Percentiles rank a stretch among this genome's conserved stretches.
These are phyloP conservation scores for Penicillium sp. DNA, from an alignment of 2,329 filamentous ascomycete genomes.

Conservation along the genomic window DNA sequence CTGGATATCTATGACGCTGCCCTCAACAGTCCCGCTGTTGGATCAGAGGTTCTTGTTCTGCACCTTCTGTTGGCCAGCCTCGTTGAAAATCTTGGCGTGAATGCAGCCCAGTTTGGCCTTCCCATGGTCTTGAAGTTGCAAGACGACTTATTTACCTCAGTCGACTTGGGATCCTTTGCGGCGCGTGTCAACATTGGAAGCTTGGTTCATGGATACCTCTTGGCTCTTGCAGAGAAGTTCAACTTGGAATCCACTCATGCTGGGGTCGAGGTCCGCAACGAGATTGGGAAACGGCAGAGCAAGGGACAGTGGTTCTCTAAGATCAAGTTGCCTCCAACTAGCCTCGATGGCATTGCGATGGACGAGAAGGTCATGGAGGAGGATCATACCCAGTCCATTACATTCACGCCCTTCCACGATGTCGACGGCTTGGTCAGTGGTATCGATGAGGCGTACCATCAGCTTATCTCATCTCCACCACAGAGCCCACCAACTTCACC, in stretches of 20 bases:
- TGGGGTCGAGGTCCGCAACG: slow-evolving; percentile 71
- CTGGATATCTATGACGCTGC: slow-evolving; percentile 88
- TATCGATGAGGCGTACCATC: slow-evolving; percentile 71
- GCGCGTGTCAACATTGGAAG: slow-evolving; percentile 80
- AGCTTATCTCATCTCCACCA: slow-evolving; percentile 63
- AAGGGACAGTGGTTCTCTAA: slow-evolving; percentile 78
- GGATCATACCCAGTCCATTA: slow-evolving; percentile 50
- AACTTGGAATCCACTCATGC: slow-evolving; percentile 70
- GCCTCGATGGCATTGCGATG: slow-evolving; percentile 62
- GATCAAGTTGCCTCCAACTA: slow-evolving; percentile 69
- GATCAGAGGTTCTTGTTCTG: slow-evolving; percentile 73
- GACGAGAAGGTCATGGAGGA: slow-evolving; percentile 45
- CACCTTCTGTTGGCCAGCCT: slow-evolving; percentile 76
- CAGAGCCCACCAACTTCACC: slow-evolving; percentile 72
- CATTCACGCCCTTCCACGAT: slow-evolving; percentile 73
- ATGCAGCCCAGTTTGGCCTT: slow-evolving; percentile 74
- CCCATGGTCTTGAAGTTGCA: slow-evolving; percentile 90
- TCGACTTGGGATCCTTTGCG: slow-evolving; percentile 48
- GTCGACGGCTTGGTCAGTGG: slow-evolving; percentile 70
- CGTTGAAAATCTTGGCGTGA: slow-evolving; percentile 77
- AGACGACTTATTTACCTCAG: slow-evolving; percentile 65
- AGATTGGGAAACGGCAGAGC: slow-evolving; percentile 72
- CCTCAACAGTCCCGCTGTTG: slow-evolving; percentile 69
- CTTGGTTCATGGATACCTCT: slow-evolving; percentile 87
- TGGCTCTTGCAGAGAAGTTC: slow-evolving; percentile 75